Evolutionary conservation across 2,329 filamentous ascomycete species (phyloP).

Genomic region (Byssochlamys sp.): DNA sequence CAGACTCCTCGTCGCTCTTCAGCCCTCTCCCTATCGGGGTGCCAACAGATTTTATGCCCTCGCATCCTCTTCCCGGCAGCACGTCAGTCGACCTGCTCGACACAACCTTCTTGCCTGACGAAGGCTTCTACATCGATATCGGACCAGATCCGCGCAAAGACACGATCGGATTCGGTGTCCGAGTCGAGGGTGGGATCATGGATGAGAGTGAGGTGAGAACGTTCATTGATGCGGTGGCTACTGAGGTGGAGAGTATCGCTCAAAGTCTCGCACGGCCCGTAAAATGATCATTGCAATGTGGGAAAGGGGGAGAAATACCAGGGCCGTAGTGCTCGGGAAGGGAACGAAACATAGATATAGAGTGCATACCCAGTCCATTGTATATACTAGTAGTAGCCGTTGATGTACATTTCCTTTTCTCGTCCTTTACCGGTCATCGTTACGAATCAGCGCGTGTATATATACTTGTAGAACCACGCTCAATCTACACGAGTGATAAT

Average conservation of each 20-base stretch:
- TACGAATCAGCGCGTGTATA: background rate
- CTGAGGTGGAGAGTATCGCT: constrained; percentile 10
- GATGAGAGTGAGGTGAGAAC: constrained; percentile 8
- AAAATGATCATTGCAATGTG: background rate
- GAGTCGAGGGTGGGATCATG: constrained; percentile 17
- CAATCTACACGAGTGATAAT: background rate
- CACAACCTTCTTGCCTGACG: constrained; percentile 13
- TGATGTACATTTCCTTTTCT: background rate
- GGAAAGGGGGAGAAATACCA: background rate
- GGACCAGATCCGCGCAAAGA: constrained; percentile 15
- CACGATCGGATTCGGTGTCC: constrained; percentile 18
- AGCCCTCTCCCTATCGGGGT: constrained; percentile 15
- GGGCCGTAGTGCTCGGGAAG: background rate
- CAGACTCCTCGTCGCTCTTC: constrained; percentile 9
- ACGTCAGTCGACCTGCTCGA: constrained; percentile 16
- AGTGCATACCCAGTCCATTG: background rate
- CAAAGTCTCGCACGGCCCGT: background rate
- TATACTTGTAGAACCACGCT: background rate
- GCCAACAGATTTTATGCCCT: constrained; percentile 18
- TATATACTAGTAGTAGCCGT: background rate
- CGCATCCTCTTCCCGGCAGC: constrained; percentile 3
- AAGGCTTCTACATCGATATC: constrained; percentile 19
- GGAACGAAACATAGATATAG: background rate
- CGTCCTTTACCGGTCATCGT: background rate
- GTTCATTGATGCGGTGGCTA: constrained; percentile 11